phyloP scores from a whole-genome alignment of 305 asterid genomes.

The Fraxinus velutina region DNA sequence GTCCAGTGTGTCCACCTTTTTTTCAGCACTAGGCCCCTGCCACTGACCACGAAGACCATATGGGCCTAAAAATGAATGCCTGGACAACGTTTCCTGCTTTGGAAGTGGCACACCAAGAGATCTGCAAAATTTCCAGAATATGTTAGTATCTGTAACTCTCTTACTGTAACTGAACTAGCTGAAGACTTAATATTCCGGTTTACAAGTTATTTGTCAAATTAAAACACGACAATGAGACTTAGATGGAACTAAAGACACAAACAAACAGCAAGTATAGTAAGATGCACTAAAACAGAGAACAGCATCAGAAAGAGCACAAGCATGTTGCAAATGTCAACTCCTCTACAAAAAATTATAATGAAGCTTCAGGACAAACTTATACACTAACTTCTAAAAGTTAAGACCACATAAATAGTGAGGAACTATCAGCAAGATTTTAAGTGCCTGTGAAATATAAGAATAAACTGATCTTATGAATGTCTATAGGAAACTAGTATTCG shows the following conservation, averaged over 20 bases:
- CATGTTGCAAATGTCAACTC: conserved; percentile 6
- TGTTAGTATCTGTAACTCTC: conserved; percentile 15
- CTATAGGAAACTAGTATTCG: neutral
- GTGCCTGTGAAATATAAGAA: neutral
- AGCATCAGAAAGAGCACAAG: neutral
- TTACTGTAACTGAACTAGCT: conserved; percentile 5
- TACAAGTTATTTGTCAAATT: neutral
- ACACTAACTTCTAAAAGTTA: neutral
- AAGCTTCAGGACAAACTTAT: neutral
- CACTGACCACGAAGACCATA: conserved; percentile 80
- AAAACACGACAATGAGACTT: conserved; percentile 16
- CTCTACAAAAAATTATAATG: conserved; percentile 13
- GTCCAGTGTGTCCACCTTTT: conserved; percentile 47
- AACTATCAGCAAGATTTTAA: conserved; percentile 21
- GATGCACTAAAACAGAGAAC: conserved; percentile 23
- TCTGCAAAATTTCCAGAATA: conserved; percentile 45
- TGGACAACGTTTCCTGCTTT: conserved; percentile 86
- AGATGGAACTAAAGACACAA: conserved; percentile 14
- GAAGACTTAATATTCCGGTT: conserved; percentile 15
- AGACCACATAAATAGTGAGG: conserved; percentile 5
- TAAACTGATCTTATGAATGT: neutral
- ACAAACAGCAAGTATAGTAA: conserved; percentile 2
- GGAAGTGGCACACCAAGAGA: conserved; percentile 76
- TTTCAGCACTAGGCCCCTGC: conserved; percentile 62
- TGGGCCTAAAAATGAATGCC: conserved; percentile 88